Evolutionary conservation across 2,329 filamentous ascomycete species (phyloP).

Genomic region (Venturia nashicola): DNA sequence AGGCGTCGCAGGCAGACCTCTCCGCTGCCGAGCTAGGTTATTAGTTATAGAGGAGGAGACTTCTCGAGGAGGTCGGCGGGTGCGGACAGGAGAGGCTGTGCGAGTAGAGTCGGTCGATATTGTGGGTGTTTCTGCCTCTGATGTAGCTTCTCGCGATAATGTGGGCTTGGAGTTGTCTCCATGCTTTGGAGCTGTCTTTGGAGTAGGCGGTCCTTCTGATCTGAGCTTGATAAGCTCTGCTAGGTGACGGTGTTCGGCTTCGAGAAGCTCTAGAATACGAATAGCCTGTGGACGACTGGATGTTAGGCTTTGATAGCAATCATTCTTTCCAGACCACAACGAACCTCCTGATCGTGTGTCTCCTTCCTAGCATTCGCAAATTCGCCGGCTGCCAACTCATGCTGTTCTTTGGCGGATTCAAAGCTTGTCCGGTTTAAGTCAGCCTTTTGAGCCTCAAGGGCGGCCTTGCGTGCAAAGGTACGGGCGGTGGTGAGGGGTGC

Average conservation of each 20-base stretch:
- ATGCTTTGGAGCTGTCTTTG: conserved; percentile 4
- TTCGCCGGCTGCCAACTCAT: conserved; percentile 76
- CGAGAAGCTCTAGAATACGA: conserved; percentile 71
- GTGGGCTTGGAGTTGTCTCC: not conserved
- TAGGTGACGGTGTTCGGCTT: conserved; percentile 75
- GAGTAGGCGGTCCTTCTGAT: conserved; percentile 9
- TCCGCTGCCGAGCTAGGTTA: conserved; percentile 52
- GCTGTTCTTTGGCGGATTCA: conserved; percentile 73
- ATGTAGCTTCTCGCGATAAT: not conserved
- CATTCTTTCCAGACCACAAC: not conserved
- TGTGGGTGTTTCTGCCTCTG: not conserved
- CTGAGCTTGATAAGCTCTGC: conserved; percentile 58
- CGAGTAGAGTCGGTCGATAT: conserved; percentile 8
- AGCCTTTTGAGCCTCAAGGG: conserved; percentile 54
- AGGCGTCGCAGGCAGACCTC: conserved; percentile 7
- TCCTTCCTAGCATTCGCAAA: conserved; percentile 71
- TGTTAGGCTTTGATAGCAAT: not conserved
- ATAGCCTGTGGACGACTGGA: conserved; percentile 54
- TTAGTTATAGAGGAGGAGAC: conserved; percentile 74
- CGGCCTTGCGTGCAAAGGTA: conserved; percentile 76
- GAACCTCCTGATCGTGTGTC: conserved; percentile 50
- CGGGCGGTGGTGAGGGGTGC: conserved; percentile 66
- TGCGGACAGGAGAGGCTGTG: conserved; percentile 25
- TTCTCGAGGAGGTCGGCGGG: conserved; percentile 46
- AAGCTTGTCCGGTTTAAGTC: conserved; percentile 55